Evolutionary conservation across 2,329 filamentous ascomycete species (phyloP).

Genomic region (Cryphonectria naterciae): DNA sequence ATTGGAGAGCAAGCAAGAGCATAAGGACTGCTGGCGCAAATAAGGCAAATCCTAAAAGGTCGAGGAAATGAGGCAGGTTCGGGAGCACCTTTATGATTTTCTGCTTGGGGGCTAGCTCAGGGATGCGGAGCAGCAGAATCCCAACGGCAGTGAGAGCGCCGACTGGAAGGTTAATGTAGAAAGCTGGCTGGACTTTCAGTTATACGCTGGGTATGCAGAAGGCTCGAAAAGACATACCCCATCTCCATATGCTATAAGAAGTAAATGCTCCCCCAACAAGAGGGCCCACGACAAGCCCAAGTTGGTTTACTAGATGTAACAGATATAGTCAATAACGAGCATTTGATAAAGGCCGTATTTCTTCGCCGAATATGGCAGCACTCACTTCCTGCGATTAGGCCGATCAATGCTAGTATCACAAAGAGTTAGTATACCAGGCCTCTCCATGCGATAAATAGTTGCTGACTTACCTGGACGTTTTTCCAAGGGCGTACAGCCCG

Average conservation of each 20-base stretch:
- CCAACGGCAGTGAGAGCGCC: conserved; percentile 41
- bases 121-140: conserved; percentile 38
- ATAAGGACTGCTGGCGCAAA: conserved; percentile 46
- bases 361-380: no score
- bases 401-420: no score
- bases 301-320: no score
- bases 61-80: conserved; percentile 35
- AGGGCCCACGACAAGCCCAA: no score
- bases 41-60: conserved; percentile 47
- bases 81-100: background rate
- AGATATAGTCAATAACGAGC: no score
- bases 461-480: no score
- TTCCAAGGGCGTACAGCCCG: no score
- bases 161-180: conserved; percentile 53
- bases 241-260: conserved; percentile 47
- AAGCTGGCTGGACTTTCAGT: conserved; percentile 35
- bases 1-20: conserved; percentile 51
- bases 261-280: conserved; percentile 41
- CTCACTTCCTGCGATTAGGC: no score
- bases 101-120: conserved; percentile 35
- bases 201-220: no score
- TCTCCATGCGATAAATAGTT: no score
- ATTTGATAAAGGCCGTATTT: no score
- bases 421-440: no score
- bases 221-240: conserved; percentile 40